These are phyloP conservation scores for Kluyveromyces starmeri DNA, from an alignment of 805 yeast species.

Conservation along the genomic window DNA sequence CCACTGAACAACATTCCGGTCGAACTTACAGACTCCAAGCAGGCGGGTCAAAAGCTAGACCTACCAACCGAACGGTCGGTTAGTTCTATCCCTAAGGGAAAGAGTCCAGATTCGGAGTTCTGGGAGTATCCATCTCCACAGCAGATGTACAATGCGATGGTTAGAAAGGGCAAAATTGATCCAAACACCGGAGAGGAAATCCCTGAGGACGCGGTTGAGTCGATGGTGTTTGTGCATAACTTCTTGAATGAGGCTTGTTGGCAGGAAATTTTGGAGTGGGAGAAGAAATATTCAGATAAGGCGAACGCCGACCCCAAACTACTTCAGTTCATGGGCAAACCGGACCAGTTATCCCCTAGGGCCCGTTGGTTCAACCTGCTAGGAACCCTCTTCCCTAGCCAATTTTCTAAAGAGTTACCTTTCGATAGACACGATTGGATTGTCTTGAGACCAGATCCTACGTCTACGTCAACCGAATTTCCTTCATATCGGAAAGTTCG, in stretches of 20 bases:
- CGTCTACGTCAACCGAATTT: conserved; percentile 24
- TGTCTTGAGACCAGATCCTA: conserved; percentile 55
- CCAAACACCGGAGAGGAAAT: conserved; percentile 51
- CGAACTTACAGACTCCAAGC: conserved; percentile 47
- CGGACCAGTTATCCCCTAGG: conserved; percentile 78
- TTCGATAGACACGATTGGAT: conserved; percentile 99
- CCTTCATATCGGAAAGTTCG: conserved; percentile 62
- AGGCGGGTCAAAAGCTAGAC: conserved; percentile 71
- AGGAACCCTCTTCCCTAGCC: conserved; percentile 62
- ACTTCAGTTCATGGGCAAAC: conserved; percentile 83
- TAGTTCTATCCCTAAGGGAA: conserved; percentile 87
- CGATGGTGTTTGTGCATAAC: conserved; percentile 96
- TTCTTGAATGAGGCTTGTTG: conserved; percentile 96
- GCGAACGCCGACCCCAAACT: conserved; percentile 63
- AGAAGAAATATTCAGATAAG: conserved; percentile 51
- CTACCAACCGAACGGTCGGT: conserved; percentile 78
- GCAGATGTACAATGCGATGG: conserved; percentile 98
- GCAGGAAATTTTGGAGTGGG: conserved; percentile 93
- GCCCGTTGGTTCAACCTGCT: conserved; percentile 62
- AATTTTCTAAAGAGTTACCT: conserved; percentile 73
- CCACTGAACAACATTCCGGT: conserved; percentile 88
- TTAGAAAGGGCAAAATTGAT: conserved; percentile 71
- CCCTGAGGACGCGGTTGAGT: conserved; percentile 91
- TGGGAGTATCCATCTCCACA: conserved; percentile 99
- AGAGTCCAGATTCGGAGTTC: conserved; percentile 65